Evolutionary conservation across 139 green algal species (phyloP).

Genomic region (Diplosphaera chodatii): DNA sequence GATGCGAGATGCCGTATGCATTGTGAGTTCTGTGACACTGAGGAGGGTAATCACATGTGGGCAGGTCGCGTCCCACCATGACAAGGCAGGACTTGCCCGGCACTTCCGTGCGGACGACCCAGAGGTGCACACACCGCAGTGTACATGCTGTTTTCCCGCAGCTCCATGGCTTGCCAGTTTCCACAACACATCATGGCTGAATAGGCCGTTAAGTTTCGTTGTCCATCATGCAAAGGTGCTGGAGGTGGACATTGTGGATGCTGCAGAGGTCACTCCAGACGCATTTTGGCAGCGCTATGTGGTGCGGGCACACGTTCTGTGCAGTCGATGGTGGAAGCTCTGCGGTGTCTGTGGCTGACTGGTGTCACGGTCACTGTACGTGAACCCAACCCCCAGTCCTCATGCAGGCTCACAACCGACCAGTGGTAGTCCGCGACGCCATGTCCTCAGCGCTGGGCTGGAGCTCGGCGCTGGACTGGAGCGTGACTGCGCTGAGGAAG

Average conservation of each 20-base stretch:
- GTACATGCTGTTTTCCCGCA: too few relatives aligned
- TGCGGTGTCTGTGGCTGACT: too few relatives aligned
- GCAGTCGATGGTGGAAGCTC: too few relatives aligned
- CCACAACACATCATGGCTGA: too few relatives aligned
- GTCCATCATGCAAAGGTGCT: neutral
- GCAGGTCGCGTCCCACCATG: neutral
- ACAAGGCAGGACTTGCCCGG: slow-evolving; percentile 5
- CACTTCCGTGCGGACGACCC: slow-evolving; percentile 2
- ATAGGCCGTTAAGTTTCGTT: too few relatives aligned
- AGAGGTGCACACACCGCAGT: too few relatives aligned
- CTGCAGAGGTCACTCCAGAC: neutral
- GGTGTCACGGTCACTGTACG: too few relatives aligned
- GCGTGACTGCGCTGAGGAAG: neutral
- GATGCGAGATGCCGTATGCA: too few relatives aligned
- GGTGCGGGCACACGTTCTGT: neutral
- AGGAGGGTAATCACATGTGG: too few relatives aligned
- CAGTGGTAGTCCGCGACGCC: neutral
- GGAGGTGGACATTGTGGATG: slow-evolving; percentile 5
- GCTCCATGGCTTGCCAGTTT: too few relatives aligned
- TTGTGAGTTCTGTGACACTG: too few relatives aligned
- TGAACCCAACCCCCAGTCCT: too few relatives aligned
- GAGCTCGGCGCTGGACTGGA: slow-evolving; percentile 2
- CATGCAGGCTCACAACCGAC: neutral
- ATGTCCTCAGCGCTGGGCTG: slow-evolving; percentile 1
- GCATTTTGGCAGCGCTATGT: slow-evolving; percentile 3